Conservation (phyloP, 352 stramenopile species). For the Thalassiosira mediterranea region DNA sequence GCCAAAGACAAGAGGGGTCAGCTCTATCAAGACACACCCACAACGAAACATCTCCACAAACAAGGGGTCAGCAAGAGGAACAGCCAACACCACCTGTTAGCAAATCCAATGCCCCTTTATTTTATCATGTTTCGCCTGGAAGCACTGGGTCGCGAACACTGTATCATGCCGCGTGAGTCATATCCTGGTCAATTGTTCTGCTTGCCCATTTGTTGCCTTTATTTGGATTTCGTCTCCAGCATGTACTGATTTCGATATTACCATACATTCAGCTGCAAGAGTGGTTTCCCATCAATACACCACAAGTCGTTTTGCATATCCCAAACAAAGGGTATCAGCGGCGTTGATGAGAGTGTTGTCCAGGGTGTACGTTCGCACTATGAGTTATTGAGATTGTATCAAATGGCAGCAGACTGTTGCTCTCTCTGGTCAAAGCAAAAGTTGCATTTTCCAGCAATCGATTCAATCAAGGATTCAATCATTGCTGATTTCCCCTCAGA, state of each 20-base stretch:
- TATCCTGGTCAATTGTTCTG: neutral
- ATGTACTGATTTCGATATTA: neutral
- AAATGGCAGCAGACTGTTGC: slow-evolving; percentile 40
- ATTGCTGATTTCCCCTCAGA: neutral
- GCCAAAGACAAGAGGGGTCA: too few species aligned
- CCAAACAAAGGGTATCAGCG: slow-evolving; percentile 22
- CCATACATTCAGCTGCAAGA: slow-evolving; percentile 5
- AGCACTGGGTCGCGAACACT: slow-evolving; percentile 47
- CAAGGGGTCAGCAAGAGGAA: too few species aligned
- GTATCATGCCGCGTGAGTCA: slow-evolving; percentile 35
- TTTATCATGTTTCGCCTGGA: slow-evolving; percentile 56
- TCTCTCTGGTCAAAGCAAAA: slow-evolving; percentile 20
- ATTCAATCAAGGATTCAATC: neutral
- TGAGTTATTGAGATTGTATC: slow-evolving; percentile 48
- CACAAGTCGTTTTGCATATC: slow-evolving; percentile 63
- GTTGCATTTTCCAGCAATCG: slow-evolving; percentile 6
- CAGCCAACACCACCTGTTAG: too few species aligned
- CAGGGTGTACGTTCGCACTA: slow-evolving; percentile 43
- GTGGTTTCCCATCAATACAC: slow-evolving; percentile 52
- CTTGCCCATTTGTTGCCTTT: neutral
- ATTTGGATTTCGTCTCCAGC: neutral
- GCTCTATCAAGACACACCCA: too few species aligned
- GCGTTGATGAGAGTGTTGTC: slow-evolving; percentile 24
- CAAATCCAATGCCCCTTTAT: slow-evolving; percentile 34
- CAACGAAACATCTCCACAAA: too few species aligned